Conservation (phyloP, 192 early-diverging fungal species). For the Helicostylum pulchrum region DNA sequence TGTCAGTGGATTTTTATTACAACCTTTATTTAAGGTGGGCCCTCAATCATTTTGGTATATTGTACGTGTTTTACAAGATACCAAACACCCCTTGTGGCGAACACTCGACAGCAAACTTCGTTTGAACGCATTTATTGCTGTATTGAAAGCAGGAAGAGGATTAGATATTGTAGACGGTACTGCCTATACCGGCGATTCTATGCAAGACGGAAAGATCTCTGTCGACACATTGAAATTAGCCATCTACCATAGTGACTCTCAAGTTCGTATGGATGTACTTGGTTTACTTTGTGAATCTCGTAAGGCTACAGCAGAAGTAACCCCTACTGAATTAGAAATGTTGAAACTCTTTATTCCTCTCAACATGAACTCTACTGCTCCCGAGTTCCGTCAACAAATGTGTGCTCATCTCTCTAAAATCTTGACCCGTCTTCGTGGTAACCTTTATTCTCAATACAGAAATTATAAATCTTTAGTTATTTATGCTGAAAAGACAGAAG, state of each 20-base stretch:
- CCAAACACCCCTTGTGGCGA: constrained; percentile 9
- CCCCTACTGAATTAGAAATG: constrained; percentile 57
- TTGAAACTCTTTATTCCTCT: constrained; percentile 65
- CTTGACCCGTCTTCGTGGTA: constrained; percentile 57
- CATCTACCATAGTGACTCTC: constrained; percentile 66
- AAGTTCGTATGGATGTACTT: constrained; percentile 74
- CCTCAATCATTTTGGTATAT: constrained; percentile 45
- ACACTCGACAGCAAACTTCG: constrained; percentile 32
- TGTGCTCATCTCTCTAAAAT: constrained; percentile 57
- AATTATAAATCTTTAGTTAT: constrained; percentile 29
- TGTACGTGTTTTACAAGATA: constrained; percentile 38
- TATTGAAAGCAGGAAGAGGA: constrained; percentile 52
- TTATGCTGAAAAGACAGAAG: constrained; percentile 28
- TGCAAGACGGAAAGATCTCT: constrained; percentile 30
- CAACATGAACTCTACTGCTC: constrained; percentile 68
- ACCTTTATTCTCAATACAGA: constrained; percentile 40
- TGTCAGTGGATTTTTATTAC: constrained; percentile 52
- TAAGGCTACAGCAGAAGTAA: constrained; percentile 61
- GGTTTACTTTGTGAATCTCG: constrained; percentile 80
- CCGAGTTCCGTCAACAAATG: constrained; percentile 82
- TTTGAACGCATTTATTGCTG: constrained; percentile 61
- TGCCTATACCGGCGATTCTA: constrained; percentile 28
- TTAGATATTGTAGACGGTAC: constrained; percentile 56
- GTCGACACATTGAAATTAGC: constrained; percentile 54
- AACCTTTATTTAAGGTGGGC: constrained; percentile 49